phyloP scores from a whole-genome alignment of 768 basidiomycete genomes.

The Leccinum arenicola region DNA sequence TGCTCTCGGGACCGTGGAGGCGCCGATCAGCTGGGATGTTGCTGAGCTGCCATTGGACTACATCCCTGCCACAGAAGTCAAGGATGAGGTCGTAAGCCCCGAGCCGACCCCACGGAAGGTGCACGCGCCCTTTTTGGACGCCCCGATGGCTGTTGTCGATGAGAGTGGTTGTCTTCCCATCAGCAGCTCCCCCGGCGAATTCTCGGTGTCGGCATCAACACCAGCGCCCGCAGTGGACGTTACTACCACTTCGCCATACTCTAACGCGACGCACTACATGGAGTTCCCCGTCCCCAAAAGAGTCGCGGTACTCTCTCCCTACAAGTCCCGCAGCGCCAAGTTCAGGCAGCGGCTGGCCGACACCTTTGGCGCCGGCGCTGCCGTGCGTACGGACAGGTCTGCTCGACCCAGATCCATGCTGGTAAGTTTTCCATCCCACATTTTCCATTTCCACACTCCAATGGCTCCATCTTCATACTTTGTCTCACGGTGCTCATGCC shows the following conservation, averaged over 20 bases:
- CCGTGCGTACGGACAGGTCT: conserved; percentile 22
- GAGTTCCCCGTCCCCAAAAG: background rate
- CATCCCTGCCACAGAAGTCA: background rate
- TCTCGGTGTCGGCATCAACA: background rate
- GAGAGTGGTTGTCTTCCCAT: background rate
- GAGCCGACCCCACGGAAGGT: background rate
- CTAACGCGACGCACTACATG: background rate
- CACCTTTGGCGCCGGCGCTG: conserved; percentile 18
- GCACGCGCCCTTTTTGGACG: background rate
- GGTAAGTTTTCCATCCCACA: background rate
- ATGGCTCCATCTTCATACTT: background rate
- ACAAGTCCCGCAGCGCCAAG: conserved; percentile 17
- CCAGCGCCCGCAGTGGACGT: background rate
- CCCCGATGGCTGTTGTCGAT: background rate
- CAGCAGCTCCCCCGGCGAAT: background rate
- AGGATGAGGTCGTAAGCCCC: background rate
- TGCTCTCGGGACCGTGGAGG: conserved; percentile 23
- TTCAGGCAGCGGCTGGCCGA: conserved; percentile 20
- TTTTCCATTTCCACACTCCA: background rate
- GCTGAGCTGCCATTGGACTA: conserved; percentile 5
- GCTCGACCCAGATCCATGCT: conserved; percentile 17
- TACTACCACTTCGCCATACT: background rate
- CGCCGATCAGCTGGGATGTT: conserved; percentile 19
- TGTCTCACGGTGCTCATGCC: background rate
- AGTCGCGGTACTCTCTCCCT: conserved; percentile 6